Percentiles rank a stretch among this genome's conserved stretches.
Evolutionary conservation across 768 basidiomycete species (phyloP).

Genomic region (Lepiota venenata): DNA sequence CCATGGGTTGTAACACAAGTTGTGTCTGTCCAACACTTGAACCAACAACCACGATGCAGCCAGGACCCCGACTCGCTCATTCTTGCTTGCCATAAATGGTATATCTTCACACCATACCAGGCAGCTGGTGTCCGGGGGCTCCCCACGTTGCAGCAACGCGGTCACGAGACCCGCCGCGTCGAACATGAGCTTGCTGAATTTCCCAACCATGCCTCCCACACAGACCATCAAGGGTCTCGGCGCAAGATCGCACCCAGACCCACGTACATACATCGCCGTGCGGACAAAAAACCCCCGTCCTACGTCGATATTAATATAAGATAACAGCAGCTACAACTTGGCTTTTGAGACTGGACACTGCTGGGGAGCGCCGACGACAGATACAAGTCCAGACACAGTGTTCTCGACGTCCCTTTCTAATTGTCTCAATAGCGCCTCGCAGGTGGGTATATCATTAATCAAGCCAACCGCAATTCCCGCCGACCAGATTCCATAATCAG

Average conservation of each 20-base stretch:
- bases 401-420: conserved; percentile 78
- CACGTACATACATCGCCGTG: no score
- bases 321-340: conserved; percentile 28
- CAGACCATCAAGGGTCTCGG: no score
- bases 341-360: conserved; percentile 22
- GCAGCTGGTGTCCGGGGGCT: conserved; percentile 23
- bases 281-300: no score
- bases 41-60: conserved; percentile 29
- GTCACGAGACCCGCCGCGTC: conserved; percentile 31
- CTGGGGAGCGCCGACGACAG: conserved; percentile 16
- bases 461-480: conserved; percentile 64
- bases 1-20: conserved; percentile 19
- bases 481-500: conserved; percentile 86
- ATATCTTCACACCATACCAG: conserved; percentile 14
- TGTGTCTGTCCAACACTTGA: conserved; percentile 21
- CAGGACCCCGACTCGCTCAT: conserved; percentile 23
- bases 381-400: conserved; percentile 49
- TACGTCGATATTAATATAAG: neutral
- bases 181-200: neutral
- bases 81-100: conserved; percentile 4
- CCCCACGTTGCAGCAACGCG: conserved; percentile 29
- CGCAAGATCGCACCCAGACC: no score
- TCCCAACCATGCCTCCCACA: neutral
- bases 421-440: conserved; percentile 60
- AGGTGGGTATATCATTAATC: conserved; percentile 84